These are phyloP conservation scores for Lachnellula arida DNA, from an alignment of 2,329 filamentous ascomycete genomes.

Conservation along the genomic window DNA sequence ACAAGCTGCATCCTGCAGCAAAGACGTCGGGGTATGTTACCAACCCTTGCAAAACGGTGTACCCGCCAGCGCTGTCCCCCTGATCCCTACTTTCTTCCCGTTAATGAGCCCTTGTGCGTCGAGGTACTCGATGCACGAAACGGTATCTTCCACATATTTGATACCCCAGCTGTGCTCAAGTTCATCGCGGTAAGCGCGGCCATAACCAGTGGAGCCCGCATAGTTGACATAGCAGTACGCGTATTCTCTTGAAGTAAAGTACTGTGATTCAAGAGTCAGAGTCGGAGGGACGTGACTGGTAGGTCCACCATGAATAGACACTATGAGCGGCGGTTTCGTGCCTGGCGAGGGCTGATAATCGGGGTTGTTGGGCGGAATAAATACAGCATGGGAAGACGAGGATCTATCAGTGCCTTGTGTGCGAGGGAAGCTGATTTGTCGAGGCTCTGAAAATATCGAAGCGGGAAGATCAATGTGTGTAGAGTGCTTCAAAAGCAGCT, in stretches of 20 bases:
- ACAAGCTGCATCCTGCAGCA: constrained; percentile 45
- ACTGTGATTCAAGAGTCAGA: constrained; percentile 43
- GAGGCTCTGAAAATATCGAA: constrained; percentile 36
- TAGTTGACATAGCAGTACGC: constrained; percentile 49
- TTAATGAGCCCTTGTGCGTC: constrained; percentile 34
- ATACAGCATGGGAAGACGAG: constrained; percentile 34
- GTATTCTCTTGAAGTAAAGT: constrained; percentile 50
- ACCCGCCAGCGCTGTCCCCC: constrained; percentile 50
- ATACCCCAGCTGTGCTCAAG: constrained; percentile 48
- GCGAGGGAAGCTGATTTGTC: constrained; percentile 35
- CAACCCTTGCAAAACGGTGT: constrained; percentile 46
- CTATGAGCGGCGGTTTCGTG: constrained; percentile 44
- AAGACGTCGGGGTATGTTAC: constrained; percentile 43
- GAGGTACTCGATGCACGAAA: constrained; percentile 42
- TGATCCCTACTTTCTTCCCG: constrained; percentile 38
- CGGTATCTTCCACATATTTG: constrained; percentile 47
- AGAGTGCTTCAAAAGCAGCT: constrained; percentile 33
- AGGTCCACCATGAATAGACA: constrained; percentile 49
- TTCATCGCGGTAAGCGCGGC: constrained; percentile 44
- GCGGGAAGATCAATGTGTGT: constrained; percentile 31
- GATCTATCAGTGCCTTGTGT: constrained; percentile 14
- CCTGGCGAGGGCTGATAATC: constrained; percentile 36
- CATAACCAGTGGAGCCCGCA: constrained; percentile 47
- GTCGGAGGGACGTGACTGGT: constrained; percentile 41
- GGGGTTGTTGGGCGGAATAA: constrained; percentile 46